phyloP scores from a whole-genome alignment of 225 moss, liverwort and hornwort genomes.

The Takakia lepidozioides region DNA sequence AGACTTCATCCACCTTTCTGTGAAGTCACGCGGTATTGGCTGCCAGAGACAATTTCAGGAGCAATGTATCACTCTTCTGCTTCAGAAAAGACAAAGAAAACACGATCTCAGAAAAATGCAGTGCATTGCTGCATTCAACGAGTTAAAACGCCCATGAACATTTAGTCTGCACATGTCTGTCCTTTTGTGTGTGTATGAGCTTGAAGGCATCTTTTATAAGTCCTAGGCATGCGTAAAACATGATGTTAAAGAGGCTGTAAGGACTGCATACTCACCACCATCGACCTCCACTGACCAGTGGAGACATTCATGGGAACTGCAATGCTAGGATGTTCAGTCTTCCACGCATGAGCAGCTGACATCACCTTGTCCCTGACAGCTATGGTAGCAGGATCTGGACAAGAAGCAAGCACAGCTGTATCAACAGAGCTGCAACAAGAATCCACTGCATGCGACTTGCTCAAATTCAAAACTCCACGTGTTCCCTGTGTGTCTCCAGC shows the following conservation, averaged over 20 bases:
- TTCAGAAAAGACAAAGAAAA: neutral
- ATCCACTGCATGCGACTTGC: neutral
- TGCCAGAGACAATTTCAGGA: neutral
- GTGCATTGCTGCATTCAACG: neutral
- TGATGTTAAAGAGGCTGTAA: neutral
- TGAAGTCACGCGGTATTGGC: neutral
- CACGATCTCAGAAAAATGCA: neutral
- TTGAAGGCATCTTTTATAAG: neutral
- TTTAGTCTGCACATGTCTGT: neutral
- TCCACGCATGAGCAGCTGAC: neutral
- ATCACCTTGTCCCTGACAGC: neutral
- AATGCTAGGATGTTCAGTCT: neutral
- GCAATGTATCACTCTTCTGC: too few relatives aligned
- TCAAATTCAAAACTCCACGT: neutral
- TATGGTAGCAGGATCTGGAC: too few relatives aligned
- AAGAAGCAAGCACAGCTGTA: too few relatives aligned
- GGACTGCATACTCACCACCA: constrained; percentile 1
- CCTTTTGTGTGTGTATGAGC: neutral
- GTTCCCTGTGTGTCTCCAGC: neutral
- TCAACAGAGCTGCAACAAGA: neutral
- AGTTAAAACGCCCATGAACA: neutral
- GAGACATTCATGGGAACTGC: constrained; percentile 1
- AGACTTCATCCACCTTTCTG: neutral
- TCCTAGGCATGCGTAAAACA: neutral
- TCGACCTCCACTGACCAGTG: constrained; percentile 6